phyloP scores from a whole-genome alignment of 345 rosid genomes.

The Aethionema arabicum region DNA sequence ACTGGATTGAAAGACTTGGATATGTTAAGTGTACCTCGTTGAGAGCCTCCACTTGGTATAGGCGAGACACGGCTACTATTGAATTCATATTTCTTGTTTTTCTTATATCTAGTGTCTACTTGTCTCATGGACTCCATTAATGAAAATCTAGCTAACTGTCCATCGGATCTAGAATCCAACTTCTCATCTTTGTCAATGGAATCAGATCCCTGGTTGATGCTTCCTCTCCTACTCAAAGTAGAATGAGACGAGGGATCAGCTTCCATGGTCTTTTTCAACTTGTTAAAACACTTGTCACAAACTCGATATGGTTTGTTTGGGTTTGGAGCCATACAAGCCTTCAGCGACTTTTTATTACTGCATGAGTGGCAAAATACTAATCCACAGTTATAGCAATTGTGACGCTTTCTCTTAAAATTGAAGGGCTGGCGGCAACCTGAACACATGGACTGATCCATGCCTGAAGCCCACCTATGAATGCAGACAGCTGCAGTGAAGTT shows the following conservation, averaged over 20 bases:
- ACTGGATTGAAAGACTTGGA: conserved; percentile 81
- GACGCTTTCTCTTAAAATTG: conserved; percentile 78
- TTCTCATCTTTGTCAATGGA: conserved; percentile 79
- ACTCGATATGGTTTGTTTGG: conserved; percentile 90
- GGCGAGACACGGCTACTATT: conserved; percentile 98
- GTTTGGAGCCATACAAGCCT: conserved; percentile 98
- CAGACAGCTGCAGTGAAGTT: conserved; percentile 95
- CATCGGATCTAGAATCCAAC: conserved; percentile 69
- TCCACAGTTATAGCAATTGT: conserved; percentile 80
- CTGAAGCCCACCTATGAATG: conserved; percentile 95
- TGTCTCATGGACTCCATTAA: conserved; percentile 85
- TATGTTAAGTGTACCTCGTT: conserved; percentile 74
- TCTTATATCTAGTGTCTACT: conserved; percentile 66
- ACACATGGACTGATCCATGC: conserved; percentile 96
- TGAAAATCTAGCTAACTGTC: conserved; percentile 82
- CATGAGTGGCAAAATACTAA: conserved; percentile 93
- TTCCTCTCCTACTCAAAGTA: conserved; percentile 73
- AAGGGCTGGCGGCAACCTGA: conserved; percentile 95
- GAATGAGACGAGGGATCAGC: conserved; percentile 66
- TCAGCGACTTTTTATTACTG: conserved; percentile 81
- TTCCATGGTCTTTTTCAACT: conserved; percentile 72
- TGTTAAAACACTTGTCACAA: conserved; percentile 84
- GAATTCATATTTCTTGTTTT: conserved; percentile 86
- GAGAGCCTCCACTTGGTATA: conserved; percentile 83
- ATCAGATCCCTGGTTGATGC: conserved; percentile 56